A percentile compares a stretch with the other conserved stretches of the same genome.
phyloP scores from a whole-genome alignment of 1,284 basidiomycete species.

The Leccinum insolens region DNA sequence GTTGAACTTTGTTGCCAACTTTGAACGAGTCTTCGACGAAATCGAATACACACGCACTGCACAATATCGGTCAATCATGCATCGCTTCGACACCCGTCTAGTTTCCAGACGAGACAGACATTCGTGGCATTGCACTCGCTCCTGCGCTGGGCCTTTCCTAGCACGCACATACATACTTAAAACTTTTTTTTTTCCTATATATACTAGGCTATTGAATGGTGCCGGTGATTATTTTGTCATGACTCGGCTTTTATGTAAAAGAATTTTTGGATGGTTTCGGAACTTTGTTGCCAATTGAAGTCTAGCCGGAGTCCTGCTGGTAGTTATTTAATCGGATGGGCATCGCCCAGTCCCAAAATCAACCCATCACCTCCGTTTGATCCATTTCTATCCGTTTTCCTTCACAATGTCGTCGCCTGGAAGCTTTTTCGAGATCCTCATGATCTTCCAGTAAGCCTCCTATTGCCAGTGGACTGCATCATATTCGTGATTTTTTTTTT shows the following conservation, averaged over 20 bases:
- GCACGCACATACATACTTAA: too few species aligned
- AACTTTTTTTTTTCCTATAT: too few species aligned
- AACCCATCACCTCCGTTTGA: not conserved
- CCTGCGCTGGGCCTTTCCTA: too few species aligned
- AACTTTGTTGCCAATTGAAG: too few species aligned
- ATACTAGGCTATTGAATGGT: too few species aligned
- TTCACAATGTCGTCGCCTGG: not conserved
- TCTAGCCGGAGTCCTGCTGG: not conserved
- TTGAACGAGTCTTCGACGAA: not conserved
- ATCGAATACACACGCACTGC: not conserved
- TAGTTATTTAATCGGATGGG: not conserved
- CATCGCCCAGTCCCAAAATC: not conserved
- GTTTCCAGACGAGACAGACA: not conserved
- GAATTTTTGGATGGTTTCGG: too few species aligned
- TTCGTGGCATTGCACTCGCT: too few species aligned
- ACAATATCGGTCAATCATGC: not conserved
- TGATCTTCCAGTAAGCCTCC: not conserved
- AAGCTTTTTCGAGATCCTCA: not conserved
- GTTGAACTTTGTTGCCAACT: not conserved
- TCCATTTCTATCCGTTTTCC: not conserved
- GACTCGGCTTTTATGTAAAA: too few species aligned
- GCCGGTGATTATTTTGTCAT: too few species aligned
- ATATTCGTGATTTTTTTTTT: too few species aligned
- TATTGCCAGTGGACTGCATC: not conserved
- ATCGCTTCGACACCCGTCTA: not conserved